phyloP scores from a whole-genome alignment of 2,329 filamentous ascomycete species.

The Eurotiales sp. region DNA sequence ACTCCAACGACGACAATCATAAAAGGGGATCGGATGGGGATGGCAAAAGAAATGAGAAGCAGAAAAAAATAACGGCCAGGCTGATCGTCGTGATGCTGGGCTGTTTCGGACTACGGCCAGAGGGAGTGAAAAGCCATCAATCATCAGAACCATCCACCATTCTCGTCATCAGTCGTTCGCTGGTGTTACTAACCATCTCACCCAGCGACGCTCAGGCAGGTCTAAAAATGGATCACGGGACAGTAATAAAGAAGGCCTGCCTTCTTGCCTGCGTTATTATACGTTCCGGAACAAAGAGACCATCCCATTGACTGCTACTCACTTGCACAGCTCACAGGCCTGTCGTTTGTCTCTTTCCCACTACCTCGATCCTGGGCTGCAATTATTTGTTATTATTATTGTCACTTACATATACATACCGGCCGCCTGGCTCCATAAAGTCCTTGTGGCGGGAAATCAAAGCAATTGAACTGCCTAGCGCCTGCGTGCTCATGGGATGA shows the following conservation, averaged over 20 bases:
- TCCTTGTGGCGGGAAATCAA: conserved; percentile 14
- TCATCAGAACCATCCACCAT: too few relatives aligned
- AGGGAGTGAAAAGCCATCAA: background rate
- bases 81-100: conserved; percentile 11
- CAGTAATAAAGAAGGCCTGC: background rate
- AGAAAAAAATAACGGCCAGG: conserved; percentile 8
- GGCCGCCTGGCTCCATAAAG: conserved; percentile 10
- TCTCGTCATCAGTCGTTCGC: too few relatives aligned
- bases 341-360: background rate
- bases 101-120: too few relatives aligned
- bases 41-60: conserved; percentile 1
- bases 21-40: too few relatives aligned
- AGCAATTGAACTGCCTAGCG: conserved; percentile 7
- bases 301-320: background rate
- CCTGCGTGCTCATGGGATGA: background rate
- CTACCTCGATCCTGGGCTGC: background rate
- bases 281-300: conserved; percentile 10
- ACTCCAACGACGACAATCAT: background rate
- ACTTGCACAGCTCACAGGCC: too few relatives aligned
- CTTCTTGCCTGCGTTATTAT: background rate
- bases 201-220: background rate
- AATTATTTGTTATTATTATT: background rate
- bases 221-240: conserved; percentile 11
- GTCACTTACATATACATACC: background rate
- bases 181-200: too few relatives aligned